Evolutionary conservation across 345 rosid genomes (phyloP).

Genomic region (Arabis hirsuta): DNA sequence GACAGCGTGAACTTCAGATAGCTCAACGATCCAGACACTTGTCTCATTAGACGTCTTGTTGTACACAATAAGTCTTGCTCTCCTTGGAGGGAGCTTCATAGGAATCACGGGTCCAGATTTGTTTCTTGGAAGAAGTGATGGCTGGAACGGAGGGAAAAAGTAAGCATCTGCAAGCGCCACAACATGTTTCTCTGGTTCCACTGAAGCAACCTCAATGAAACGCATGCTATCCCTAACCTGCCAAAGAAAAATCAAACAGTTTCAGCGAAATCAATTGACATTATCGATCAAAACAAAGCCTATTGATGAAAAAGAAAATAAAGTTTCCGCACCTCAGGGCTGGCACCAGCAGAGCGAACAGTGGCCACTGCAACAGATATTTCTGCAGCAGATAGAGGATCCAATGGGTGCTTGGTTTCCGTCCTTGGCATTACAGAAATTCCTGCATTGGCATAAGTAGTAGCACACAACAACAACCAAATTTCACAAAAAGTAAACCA

Average conservation of each 20-base stretch:
- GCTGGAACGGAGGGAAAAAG: slow-evolving; percentile 94
- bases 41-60: slow-evolving; percentile 85
- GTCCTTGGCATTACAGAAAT: slow-evolving; percentile 73
- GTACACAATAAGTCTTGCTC: slow-evolving; percentile 83
- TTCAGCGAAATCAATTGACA: background rate
- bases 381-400: slow-evolving; percentile 87
- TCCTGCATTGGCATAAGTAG: slow-evolving; percentile 44
- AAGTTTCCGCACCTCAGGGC: slow-evolving; percentile 63
- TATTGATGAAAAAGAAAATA: no score
- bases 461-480: background rate
- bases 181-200: slow-evolving; percentile 81
- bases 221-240: slow-evolving; percentile 96
- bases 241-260: slow-evolving; percentile 33
- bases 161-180: slow-evolving; percentile 93
- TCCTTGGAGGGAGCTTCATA: slow-evolving; percentile 84
- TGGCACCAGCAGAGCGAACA: slow-evolving; percentile 91
- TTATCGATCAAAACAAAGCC: no score
- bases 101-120: slow-evolving; percentile 88
- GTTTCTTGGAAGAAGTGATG: slow-evolving; percentile 79
- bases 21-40: slow-evolving; percentile 78
- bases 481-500: background rate
- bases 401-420: slow-evolving; percentile 85
- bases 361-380: slow-evolving; percentile 90
- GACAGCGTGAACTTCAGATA: slow-evolving; percentile 90
- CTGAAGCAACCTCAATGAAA: slow-evolving; percentile 80